Conservation (phyloP, 2,329 filamentous ascomycete genomes). For the Torrubiellomyces zombiae region DNA sequence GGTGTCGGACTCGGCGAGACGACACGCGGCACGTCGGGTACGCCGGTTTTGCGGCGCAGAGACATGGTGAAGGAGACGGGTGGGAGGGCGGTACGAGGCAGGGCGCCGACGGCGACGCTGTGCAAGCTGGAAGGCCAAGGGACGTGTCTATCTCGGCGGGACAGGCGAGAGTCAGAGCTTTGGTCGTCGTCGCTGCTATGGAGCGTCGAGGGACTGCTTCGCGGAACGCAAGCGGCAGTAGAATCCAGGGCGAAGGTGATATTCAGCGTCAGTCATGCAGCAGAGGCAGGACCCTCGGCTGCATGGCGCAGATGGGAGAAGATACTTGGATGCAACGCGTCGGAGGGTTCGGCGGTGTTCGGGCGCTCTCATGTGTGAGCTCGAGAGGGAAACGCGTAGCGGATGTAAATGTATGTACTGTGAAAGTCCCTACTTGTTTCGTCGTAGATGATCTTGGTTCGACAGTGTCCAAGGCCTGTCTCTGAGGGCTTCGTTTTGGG, state of each 20-base stretch:
- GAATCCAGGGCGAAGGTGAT: conserved; percentile 39
- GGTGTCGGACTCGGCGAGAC: conserved; percentile 72
- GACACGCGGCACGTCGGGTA: conserved; percentile 70
- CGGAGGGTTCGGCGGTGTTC: conserved; percentile 1
- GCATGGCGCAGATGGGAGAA: conserved; percentile 27
- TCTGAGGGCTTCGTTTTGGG: no score
- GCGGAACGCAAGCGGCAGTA: conserved; percentile 19
- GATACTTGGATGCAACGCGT: conserved; percentile 1
- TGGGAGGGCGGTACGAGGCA: conserved; percentile 39
- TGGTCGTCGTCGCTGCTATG: conserved; percentile 7
- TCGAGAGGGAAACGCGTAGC: not conserved
- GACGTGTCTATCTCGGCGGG: conserved; percentile 36
- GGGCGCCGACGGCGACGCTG: conserved; percentile 37
- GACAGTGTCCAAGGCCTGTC: no score
- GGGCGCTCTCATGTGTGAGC: not conserved
- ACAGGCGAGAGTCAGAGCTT: conserved; percentile 13
- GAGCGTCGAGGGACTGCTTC: conserved; percentile 3
- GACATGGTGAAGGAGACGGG: conserved; percentile 41
- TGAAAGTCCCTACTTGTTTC: no score
- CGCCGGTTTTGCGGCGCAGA: conserved; percentile 29
- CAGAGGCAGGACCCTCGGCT: conserved; percentile 38
- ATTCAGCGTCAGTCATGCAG: conserved; percentile 31
- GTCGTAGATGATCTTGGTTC: no score
- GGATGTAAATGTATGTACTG: not conserved
- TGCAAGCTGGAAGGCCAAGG: conserved; percentile 31